These are phyloP conservation scores for Saccharum spontaneum DNA, from an alignment of 176 grass and related monocot species.

Conservation along the genomic window DNA sequence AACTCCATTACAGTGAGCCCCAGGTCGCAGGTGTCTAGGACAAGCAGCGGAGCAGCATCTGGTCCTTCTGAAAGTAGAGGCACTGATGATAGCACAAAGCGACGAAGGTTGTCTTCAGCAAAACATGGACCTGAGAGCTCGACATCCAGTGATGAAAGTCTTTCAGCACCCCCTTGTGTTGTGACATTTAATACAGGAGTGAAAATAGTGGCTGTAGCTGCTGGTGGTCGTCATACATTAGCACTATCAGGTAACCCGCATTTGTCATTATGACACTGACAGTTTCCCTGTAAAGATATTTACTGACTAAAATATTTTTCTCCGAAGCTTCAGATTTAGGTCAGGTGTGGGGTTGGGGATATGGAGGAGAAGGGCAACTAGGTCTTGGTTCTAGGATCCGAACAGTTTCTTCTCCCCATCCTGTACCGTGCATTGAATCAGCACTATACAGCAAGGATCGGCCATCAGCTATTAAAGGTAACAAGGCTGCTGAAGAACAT, in stretches of 20 bases:
- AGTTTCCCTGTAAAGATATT: constrained; percentile 25
- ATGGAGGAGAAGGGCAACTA: constrained; percentile 98
- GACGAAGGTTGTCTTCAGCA: constrained; percentile 76
- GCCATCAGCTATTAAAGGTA: constrained; percentile 47
- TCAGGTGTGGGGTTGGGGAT: constrained; percentile 99
- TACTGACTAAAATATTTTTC: constrained; percentile 30
- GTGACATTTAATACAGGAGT: constrained; percentile 86
- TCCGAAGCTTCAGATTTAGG: constrained; percentile 81
- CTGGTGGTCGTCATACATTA: constrained; percentile 96
- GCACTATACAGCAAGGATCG: constrained; percentile 67
- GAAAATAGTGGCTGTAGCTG: constrained; percentile 73
- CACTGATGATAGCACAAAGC: constrained; percentile 78
- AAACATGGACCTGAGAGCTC: constrained; percentile 83
- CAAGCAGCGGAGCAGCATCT: constrained; percentile 56
- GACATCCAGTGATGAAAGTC: constrained; percentile 81
- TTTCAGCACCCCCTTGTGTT: constrained; percentile 86
- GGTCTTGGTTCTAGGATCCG: constrained; percentile 93
- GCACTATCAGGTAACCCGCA: constrained; percentile 85
- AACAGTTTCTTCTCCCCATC: constrained; percentile 87
- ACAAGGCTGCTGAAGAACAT: constrained; percentile 66
- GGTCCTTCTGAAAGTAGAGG: constrained; percentile 71
- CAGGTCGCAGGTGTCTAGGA: constrained; percentile 75
- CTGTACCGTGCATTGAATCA: constrained; percentile 86
- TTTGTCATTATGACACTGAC: neutral
- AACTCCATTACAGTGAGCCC: constrained; percentile 84